A percentile compares a stretch with the other conserved stretches of the same genome.
Conservation (phyloP, 139 green algal genomes). For the Closterium sp. region DNA sequence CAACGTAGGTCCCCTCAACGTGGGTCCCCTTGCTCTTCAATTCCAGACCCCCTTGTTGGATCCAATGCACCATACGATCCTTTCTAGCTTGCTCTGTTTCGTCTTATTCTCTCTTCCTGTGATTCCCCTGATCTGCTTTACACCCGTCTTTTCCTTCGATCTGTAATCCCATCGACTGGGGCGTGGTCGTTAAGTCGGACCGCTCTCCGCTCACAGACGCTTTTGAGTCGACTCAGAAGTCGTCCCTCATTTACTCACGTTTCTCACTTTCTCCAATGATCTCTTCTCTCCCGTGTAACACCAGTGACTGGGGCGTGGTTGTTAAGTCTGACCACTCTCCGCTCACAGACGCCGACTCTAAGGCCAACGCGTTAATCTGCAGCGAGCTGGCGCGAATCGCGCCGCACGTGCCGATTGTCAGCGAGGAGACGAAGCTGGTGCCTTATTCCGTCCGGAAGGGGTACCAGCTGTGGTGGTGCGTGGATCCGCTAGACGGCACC, state of each 20-base stretch:
- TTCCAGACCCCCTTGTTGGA: too few species aligned
- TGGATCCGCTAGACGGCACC: constrained; percentile 86
- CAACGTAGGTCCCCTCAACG: too few species aligned
- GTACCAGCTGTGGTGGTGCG: constrained; percentile 65
- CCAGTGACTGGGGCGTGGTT: constrained; percentile 55
- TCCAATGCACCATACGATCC: too few species aligned
- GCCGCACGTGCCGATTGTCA: constrained; percentile 81
- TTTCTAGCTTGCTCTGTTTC: neutral
- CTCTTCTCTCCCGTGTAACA: neutral
- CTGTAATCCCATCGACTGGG: neutral
- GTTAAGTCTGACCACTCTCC: constrained; percentile 74
- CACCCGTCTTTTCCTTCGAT: neutral
- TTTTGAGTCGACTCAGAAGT: neutral
- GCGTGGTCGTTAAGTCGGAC: constrained; percentile 73
- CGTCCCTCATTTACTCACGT: too few species aligned
- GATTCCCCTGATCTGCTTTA: too few species aligned
- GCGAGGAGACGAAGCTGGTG: constrained; percentile 73
- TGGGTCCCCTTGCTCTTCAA: too few species aligned
- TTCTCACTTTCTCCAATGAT: neutral
- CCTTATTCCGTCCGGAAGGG: constrained; percentile 64
- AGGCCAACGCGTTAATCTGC: constrained; percentile 74
- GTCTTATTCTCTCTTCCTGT: too few species aligned
- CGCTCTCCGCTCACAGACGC: constrained; percentile 73
- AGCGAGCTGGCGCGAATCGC: neutral
- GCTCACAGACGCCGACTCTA: neutral